Conservation (phyloP, 805 yeast species). For the Jamesozyma hellenica region DNA sequence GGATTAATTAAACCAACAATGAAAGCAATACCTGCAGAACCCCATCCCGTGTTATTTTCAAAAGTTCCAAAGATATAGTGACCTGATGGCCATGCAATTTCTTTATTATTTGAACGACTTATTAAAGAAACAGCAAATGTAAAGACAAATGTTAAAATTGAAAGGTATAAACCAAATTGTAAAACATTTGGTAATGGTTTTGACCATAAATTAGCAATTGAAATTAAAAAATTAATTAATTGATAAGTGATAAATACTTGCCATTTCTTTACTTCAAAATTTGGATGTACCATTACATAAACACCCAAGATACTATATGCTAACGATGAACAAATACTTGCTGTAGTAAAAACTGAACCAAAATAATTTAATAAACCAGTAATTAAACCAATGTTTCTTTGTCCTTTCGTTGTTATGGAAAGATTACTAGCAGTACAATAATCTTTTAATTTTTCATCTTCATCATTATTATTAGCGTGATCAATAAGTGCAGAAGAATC, state of each 20-base stretch:
- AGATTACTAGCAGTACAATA: constrained; percentile 7
- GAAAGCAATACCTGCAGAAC: constrained; percentile 47
- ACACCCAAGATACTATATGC: constrained; percentile 46
- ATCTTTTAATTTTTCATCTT: constrained; percentile 6
- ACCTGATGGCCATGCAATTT: constrained; percentile 35
- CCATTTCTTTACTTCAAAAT: constrained; percentile 38
- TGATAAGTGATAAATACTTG: constrained; percentile 45
- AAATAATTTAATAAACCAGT: constrained; percentile 35
- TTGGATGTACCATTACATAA: constrained; percentile 31
- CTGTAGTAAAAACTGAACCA: constrained; percentile 44
- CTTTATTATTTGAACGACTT: constrained; percentile 37
- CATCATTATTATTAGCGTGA: too few species aligned
- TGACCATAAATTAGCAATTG: constrained; percentile 43
- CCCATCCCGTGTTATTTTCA: constrained; percentile 52
- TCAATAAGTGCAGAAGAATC: too few species aligned
- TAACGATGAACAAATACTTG: constrained; percentile 47
- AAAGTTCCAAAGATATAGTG: constrained; percentile 45
- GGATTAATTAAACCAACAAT: constrained; percentile 65
- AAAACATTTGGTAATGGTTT: constrained; percentile 43
- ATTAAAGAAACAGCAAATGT: constrained; percentile 46
- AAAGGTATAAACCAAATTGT: constrained; percentile 39
- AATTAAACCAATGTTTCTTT: constrained; percentile 42
- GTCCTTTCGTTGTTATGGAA: constrained; percentile 3
- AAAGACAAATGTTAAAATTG: constrained; percentile 42
- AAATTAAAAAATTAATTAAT: constrained; percentile 34